Evolutionary conservation across 192 early-diverging fungal genomes (phyloP).

Genomic region (Backusella macrospora): DNA sequence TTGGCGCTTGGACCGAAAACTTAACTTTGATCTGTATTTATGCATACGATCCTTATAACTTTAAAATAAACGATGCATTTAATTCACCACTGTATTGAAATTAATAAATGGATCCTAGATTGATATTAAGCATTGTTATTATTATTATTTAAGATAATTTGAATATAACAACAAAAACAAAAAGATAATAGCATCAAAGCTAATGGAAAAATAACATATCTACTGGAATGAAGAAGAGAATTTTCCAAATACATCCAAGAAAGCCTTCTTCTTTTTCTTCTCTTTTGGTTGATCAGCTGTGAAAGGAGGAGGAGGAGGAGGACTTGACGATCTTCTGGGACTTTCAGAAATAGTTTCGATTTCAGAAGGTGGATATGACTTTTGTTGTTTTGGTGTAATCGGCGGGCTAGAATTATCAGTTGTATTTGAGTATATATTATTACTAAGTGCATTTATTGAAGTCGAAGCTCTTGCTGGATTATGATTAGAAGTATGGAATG

Average conservation of each 20-base stretch:
- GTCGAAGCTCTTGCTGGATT: not conserved
- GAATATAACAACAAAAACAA: not conserved
- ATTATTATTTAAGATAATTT: too few species aligned
- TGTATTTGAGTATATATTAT: not conserved
- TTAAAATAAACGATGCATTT: too few species aligned
- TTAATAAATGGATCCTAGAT: too few species aligned
- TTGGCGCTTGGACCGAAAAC: too few species aligned
- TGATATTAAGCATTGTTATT: too few species aligned
- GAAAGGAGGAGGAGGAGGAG: not conserved
- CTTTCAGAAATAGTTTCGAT: not conserved
- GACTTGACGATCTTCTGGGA: not conserved
- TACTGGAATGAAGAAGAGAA: slow-evolving; percentile 21
- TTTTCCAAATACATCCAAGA: slow-evolving; percentile 20
- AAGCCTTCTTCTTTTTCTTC: slow-evolving; percentile 23
- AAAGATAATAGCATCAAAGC: not conserved
- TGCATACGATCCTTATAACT: too few species aligned
- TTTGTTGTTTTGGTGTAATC: slow-evolving; percentile 5
- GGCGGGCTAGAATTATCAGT: slow-evolving; percentile 4
- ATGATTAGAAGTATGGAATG: not conserved
- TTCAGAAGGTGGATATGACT: slow-evolving; percentile 4
- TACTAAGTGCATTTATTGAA: not conserved
- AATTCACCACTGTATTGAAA: too few species aligned
- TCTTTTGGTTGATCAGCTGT: slow-evolving; percentile 17
- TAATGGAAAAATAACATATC: not conserved
- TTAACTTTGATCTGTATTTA: too few species aligned